Base-by-base conservation (phyloP, 768 basidiomycete genomes). In the Lactarius tabidus region DNA sequence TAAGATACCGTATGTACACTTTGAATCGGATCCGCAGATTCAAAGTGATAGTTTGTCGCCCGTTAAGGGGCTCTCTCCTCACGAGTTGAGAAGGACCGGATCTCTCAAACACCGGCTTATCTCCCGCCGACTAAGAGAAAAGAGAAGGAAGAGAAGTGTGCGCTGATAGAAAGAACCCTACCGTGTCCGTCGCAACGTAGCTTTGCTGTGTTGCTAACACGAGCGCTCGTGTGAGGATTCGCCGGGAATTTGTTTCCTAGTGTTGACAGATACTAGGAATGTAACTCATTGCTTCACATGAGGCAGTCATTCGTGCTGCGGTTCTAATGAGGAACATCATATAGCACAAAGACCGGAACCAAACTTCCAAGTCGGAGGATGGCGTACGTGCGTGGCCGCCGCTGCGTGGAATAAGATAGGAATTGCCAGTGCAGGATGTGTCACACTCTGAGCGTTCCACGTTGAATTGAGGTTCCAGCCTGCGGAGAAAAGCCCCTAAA, bases 401-500 rank as follows among this genome's bases (percentile, higher is more conserved):
- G 33, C 45, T 52, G 31, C 17, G 29, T 33, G 6, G 39, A 64
- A 55, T 33, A 33, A 33, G 33, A 4, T 36, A 26, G 58, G 41
- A 17, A 31, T 33, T 51, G 5, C 48, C 48, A 51, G 26, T 15
- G 6, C 7, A 45, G 41, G 20, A 36, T 14, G 51, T 20, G 20
- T 23, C 28, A 26, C 29, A 28, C 12, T 33, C 23, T 28, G 39
- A n/a, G 33, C 52, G 39, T 58, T 39, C 39, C 52, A 55, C 20
- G 28, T 48, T 61, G 18, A 59, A 45, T 55, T 55, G 53, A 59
- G 58, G 45, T 48, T 23, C 33, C 41, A n/a, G 38, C 26, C n/a
- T 60, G 39, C 26, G 8, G 38, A 36, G 52, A 10, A 54, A 55
- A 43, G 14, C 48, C 35, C 29, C 17, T 59, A 23, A 53, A 45